A percentile compares a stretch with the other conserved stretches of the same genome.
phyloP scores from a whole-genome alignment of 441 rosid genomes.

The Gossypium gossypioides region DNA sequence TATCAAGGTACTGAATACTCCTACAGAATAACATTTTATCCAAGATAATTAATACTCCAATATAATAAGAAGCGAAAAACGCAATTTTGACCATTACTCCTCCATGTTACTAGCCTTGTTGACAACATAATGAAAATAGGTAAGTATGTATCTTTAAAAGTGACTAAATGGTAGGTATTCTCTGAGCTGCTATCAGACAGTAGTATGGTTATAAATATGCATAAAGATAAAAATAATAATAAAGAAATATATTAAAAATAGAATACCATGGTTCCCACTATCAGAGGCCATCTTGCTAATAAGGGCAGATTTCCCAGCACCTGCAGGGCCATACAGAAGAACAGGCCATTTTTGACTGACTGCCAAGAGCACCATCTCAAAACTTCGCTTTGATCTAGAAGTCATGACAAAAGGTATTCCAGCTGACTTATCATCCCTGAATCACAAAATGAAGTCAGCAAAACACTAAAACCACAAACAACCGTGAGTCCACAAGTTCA shows the following conservation, averaged over 20 bases:
- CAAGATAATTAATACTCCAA: background rate
- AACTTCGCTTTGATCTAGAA: slow-evolving; percentile 49
- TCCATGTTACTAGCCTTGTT: background rate
- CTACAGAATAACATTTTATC: background rate
- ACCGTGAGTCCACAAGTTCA: background rate
- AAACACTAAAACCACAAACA: background rate
- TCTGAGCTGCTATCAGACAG: background rate
- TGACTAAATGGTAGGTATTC: background rate
- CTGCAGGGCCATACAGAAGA: slow-evolving; percentile 83
- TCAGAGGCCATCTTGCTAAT: slow-evolving; percentile 64
- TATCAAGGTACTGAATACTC: background rate
- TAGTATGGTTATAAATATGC: background rate
- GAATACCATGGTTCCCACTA: slow-evolving; percentile 62
- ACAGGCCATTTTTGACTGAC: slow-evolving; percentile 91
- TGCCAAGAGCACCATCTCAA: slow-evolving; percentile 75
- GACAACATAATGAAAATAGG: background rate
- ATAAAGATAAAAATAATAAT: background rate
- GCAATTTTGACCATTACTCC: background rate
- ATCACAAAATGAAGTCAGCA: background rate
- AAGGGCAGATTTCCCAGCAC: slow-evolving; percentile 90
- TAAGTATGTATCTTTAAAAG: background rate
- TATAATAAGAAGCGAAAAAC: background rate
- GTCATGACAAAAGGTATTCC: slow-evolving; percentile 57
- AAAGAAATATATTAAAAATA: background rate
- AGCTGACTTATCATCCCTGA: slow-evolving; percentile 48